Conservation (phyloP, 2,329 filamentous ascomycete genomes). For the Botryosphaeria dothidea region DNA sequence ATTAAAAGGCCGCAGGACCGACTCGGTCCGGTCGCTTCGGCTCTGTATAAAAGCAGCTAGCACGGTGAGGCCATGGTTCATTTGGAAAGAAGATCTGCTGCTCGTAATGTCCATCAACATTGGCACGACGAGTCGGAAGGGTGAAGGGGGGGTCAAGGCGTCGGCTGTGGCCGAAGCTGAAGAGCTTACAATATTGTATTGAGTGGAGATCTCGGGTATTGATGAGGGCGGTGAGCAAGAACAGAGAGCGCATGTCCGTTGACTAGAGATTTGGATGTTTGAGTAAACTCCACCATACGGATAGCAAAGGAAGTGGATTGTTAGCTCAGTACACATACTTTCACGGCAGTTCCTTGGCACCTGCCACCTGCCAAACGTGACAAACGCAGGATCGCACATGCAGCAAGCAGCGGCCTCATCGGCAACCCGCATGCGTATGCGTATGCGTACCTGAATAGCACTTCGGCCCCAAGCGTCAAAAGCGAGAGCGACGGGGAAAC, state of each 20-base stretch:
- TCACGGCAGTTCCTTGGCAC: neutral
- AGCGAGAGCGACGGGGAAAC: neutral
- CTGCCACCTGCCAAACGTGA: neutral
- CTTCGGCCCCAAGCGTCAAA: neutral
- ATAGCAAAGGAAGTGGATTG: neutral
- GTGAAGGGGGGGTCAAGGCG: neutral
- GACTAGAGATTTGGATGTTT: neutral
- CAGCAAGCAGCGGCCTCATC: neutral
- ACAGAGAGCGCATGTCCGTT: neutral
- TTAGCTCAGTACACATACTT: neutral
- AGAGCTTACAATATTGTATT: neutral
- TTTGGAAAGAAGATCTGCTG: neutral
- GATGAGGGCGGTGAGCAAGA: neutral
- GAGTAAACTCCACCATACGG: neutral
- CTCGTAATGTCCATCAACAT: conserved; percentile 1
- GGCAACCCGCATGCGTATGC: neutral
- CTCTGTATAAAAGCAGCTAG: neutral
- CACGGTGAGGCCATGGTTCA: neutral
- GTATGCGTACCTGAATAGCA: neutral
- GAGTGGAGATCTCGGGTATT: neutral
- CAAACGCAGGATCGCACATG: neutral
- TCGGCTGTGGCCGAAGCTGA: neutral
- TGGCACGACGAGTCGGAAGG: neutral
- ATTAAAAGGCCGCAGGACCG: neutral
- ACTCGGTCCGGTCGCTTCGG: neutral